A percentile compares a stretch with the other conserved stretches of the same genome.
phyloP scores from a whole-genome alignment of 768 basidiomycete species.

The Phylloporus rhodoxanthus region DNA sequence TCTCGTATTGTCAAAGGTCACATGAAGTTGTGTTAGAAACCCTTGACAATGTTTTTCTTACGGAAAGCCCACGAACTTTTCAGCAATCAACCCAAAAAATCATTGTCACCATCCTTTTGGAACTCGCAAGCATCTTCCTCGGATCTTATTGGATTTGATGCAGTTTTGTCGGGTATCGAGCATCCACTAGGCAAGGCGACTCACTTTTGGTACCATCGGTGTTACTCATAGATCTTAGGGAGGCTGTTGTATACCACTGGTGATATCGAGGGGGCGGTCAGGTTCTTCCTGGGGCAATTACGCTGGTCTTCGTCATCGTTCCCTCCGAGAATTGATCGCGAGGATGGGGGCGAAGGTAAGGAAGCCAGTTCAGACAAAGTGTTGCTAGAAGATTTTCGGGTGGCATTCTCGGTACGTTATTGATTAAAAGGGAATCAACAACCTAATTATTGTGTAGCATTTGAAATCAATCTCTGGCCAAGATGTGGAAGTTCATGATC shows the following conservation, averaged over 20 bases:
- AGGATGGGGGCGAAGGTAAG: slow-evolving; percentile 25
- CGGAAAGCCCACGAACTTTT: slow-evolving; percentile 65
- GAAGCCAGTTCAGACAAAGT: slow-evolving; percentile 52
- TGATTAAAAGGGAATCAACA: not conserved
- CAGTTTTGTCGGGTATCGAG: slow-evolving; percentile 67
- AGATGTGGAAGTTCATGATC: slow-evolving; percentile 35
- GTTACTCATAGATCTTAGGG: slow-evolving; percentile 40
- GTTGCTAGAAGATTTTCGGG: slow-evolving; percentile 81
- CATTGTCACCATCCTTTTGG: slow-evolving; percentile 77
- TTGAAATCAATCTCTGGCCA: slow-evolving; percentile 54
- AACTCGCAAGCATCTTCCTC: slow-evolving; percentile 53
- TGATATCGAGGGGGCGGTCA: slow-evolving; percentile 68
- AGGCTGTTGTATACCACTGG: slow-evolving; percentile 89
- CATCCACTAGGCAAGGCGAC: slow-evolving; percentile 61
- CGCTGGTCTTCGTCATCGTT: slow-evolving; percentile 35
- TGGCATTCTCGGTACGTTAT: slow-evolving; percentile 71
- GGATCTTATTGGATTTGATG: slow-evolving; percentile 46
- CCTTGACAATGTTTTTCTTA: slow-evolving; percentile 76
- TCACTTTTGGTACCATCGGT: slow-evolving; percentile 1
- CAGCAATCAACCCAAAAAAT: slow-evolving; percentile 43
- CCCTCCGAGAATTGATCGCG: slow-evolving; percentile 12
- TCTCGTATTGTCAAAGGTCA: slow-evolving; percentile 3
- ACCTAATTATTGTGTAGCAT: slow-evolving; percentile 47
- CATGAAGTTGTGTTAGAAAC: slow-evolving; percentile 50
- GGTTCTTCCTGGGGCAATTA: slow-evolving; percentile 71